A percentile compares a stretch with the other conserved stretches of the same genome.
Evolutionary conservation across 176 grass and related monocot species (phyloP).

Genomic region (Oryza australiensis): DNA sequence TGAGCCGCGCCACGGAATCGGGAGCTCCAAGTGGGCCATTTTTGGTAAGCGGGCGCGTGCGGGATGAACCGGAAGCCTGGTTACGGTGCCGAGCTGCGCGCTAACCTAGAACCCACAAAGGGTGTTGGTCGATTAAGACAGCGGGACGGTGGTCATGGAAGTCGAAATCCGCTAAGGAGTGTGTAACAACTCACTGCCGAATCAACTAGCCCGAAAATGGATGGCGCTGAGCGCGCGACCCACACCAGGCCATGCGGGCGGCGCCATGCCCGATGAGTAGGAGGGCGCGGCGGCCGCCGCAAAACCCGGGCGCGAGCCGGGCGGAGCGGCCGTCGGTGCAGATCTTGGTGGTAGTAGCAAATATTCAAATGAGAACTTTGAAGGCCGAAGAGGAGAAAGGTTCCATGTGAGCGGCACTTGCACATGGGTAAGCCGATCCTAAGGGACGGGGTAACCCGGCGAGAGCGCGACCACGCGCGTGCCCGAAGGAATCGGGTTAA

Average conservation of each 20-base stretch:
- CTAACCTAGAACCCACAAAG: slow-evolving; percentile 63
- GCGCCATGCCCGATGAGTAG: too few species aligned
- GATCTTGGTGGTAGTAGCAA: slow-evolving; percentile 89
- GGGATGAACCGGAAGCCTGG: slow-evolving; percentile 39
- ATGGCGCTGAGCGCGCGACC: too few species aligned
- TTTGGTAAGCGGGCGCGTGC: slow-evolving; percentile 70
- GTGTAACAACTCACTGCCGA: slow-evolving; percentile 88
- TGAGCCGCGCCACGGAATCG: slow-evolving; percentile 27
- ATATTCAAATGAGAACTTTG: slow-evolving; percentile 93
- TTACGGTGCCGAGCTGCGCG: slow-evolving; percentile 37
- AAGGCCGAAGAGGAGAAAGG: slow-evolving; percentile 85
- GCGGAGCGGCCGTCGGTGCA: slow-evolving; percentile 60
- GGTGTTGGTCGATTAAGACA: slow-evolving; percentile 66
- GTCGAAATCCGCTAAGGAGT: slow-evolving; percentile 71
- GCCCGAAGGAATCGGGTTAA: too few species aligned
- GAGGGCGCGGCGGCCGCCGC: too few species aligned
- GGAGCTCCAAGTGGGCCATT: slow-evolving; percentile 57
- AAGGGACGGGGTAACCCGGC: slow-evolving; percentile 69
- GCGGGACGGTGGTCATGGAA: slow-evolving; percentile 40
- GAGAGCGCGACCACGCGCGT: too few species aligned
- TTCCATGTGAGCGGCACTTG: slow-evolving; percentile 84
- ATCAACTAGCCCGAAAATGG: too few species aligned
- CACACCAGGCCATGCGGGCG: too few species aligned
- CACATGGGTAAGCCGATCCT: slow-evolving; percentile 81
- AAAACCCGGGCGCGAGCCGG: too few species aligned